Conservation (phyloP, 768 basidiomycete species). For the Lentinula lateritia region DNA sequence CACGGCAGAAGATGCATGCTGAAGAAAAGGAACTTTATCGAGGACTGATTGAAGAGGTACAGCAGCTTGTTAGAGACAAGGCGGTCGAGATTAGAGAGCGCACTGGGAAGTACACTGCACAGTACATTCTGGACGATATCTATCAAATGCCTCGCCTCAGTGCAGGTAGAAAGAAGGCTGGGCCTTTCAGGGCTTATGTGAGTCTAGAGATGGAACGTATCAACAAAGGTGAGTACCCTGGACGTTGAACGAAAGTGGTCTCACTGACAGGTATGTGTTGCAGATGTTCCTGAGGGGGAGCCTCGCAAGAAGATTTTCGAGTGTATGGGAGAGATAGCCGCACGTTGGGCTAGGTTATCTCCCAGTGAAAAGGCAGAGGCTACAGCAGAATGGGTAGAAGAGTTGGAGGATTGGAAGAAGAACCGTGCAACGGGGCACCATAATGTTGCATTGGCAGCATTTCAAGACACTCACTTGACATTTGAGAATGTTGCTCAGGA, state of each 20-base stretch:
- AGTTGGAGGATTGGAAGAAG: background rate
- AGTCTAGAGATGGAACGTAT: background rate
- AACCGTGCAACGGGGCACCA: background rate
- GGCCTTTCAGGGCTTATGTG: background rate
- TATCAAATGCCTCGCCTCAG: background rate
- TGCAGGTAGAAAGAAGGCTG: background rate
- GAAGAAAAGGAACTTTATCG: too few relatives aligned
- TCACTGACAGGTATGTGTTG: too few relatives aligned
- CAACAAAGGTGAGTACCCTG: background rate
- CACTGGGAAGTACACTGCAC: too few relatives aligned
- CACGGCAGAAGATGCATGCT: too few relatives aligned
- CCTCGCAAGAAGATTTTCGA: background rate
- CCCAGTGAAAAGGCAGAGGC: background rate
- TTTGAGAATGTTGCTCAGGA: background rate
- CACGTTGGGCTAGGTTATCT: background rate
- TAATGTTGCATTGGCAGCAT: background rate
- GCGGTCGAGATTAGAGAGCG: too few relatives aligned
- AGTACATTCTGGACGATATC: background rate
- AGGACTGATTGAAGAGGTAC: too few relatives aligned
- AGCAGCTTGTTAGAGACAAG: too few relatives aligned
- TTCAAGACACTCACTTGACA: background rate
- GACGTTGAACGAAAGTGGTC: background rate
- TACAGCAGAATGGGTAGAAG: background rate
- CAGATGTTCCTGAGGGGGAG: background rate
- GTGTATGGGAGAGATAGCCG: background rate